phyloP scores from a whole-genome alignment of 192 early-diverging fungal genomes.

The Coemansia umbellata region DNA sequence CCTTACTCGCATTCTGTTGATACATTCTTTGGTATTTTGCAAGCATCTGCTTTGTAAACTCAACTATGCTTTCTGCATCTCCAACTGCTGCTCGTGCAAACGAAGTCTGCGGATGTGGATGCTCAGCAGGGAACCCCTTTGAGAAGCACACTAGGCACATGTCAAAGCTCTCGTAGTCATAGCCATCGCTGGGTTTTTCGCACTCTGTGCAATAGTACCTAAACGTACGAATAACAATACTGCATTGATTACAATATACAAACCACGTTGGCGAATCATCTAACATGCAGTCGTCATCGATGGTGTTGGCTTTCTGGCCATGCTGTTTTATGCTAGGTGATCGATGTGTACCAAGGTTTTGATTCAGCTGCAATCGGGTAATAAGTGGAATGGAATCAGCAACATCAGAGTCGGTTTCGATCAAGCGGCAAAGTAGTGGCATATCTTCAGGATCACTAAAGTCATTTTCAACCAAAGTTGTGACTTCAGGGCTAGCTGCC shows the following conservation, averaged over 20 bases:
- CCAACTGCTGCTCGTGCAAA: slow-evolving; percentile 62
- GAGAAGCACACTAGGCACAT: slow-evolving; percentile 71
- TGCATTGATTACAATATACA: slow-evolving; percentile 76
- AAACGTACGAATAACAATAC: slow-evolving; percentile 73
- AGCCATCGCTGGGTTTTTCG: slow-evolving; percentile 62
- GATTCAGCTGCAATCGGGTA: slow-evolving; percentile 20
- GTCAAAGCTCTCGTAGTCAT: slow-evolving; percentile 68
- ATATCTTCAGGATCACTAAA: not conserved
- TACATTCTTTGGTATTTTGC: slow-evolving; percentile 9
- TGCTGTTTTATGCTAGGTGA: slow-evolving; percentile 6
- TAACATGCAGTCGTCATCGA: too few relatives aligned
- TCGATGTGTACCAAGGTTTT: slow-evolving; percentile 10
- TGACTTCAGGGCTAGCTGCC: too few relatives aligned
- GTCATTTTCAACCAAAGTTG: too few relatives aligned
- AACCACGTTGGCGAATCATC: slow-evolving; percentile 55
- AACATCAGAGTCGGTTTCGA: slow-evolving; percentile 17
- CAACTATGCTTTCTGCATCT: slow-evolving; percentile 32
- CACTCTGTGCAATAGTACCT: slow-evolving; percentile 84
- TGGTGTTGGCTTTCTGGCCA: not conserved
- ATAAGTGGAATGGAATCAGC: slow-evolving; percentile 33
- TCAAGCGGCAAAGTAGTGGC: not conserved
- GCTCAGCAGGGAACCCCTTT: slow-evolving; percentile 62
- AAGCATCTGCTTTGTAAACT: slow-evolving; percentile 23
- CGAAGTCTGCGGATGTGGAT: slow-evolving; percentile 72
- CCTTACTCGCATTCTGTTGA: not conserved